Evolutionary conservation across 2,329 filamentous ascomycete species (phyloP).

Genomic region (Pezicula rhizophila): DNA sequence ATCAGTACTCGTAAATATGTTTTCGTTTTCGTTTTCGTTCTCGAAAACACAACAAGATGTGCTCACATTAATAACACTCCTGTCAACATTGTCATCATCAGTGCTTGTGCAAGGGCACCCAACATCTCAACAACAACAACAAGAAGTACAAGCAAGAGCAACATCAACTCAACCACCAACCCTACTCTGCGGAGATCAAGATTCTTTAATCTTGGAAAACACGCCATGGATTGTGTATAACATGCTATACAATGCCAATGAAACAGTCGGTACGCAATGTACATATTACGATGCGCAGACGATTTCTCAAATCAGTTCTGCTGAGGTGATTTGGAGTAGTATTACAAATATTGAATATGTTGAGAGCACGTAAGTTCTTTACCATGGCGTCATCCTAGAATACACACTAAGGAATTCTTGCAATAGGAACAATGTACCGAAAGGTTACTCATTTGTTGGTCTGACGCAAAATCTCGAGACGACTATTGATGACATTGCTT

Average conservation of each 20-base stretch:
- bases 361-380: constrained; percentile 16
- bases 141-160: no score
- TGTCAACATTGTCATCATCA: no score
- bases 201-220: constrained; percentile 28
- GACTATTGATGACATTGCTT: constrained; percentile 30
- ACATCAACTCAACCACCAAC: constrained; percentile 3
- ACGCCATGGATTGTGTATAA: constrained; percentile 40
- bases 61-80: no score
- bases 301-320: constrained; percentile 24
- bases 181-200: constrained; percentile 17
- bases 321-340: constrained; percentile 33
- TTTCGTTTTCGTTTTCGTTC: no score
- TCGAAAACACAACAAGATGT: no score
- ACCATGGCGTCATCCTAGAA: not conserved
- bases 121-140: no score
- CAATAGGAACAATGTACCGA: constrained; percentile 30
- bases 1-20: no score
- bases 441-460: constrained; percentile 39
- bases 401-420: not conserved
- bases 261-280: constrained; percentile 34
- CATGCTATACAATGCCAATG: constrained; percentile 37
- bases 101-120: no score
- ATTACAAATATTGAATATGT: constrained; percentile 33
- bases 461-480: constrained; percentile 36
- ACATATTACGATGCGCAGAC: constrained; percentile 31